A percentile compares a stretch with the other conserved stretches of the same genome.
phyloP scores from a whole-genome alignment of 345 rosid genomes.

The Eucalyptus tenuipes region DNA sequence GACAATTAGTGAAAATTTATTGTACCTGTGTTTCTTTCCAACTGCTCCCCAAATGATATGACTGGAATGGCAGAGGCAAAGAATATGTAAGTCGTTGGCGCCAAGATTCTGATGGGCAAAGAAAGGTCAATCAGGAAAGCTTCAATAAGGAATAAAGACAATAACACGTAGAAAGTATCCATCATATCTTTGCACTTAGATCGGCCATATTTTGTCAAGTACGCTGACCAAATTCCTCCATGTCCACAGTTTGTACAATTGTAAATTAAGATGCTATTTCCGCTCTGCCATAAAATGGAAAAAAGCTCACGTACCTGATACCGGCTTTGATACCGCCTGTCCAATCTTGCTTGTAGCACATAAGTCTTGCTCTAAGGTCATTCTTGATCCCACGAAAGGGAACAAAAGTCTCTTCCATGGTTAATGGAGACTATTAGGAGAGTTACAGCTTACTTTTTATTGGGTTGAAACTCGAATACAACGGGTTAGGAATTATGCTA shows the following conservation, averaged over 20 bases:
- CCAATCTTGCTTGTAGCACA: constrained; percentile 81
- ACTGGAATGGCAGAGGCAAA: constrained; percentile 59
- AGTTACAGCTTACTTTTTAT: background rate
- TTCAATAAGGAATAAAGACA: background rate
- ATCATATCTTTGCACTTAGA: background rate
- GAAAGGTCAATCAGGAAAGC: background rate
- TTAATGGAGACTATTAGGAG: background rate
- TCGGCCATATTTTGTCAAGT: background rate
- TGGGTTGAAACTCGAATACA: background rate
- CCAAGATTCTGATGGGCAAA: constrained; percentile 40
- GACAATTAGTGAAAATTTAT: background rate
- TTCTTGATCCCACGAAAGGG: constrained; percentile 70
- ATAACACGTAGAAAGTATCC: background rate
- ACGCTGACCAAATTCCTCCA: background rate
- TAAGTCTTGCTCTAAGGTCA: constrained; percentile 53
- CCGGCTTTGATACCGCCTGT: constrained; percentile 57
- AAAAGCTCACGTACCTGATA: constrained; percentile 28
- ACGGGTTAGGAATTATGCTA: background rate
- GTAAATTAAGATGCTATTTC: background rate
- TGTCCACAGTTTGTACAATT: background rate
- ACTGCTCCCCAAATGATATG: constrained; percentile 56
- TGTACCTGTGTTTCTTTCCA: constrained; percentile 37
- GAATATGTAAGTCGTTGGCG: constrained; percentile 66
- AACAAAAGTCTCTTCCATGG: constrained; percentile 77
- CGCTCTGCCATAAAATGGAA: background rate